phyloP scores from a whole-genome alignment of 2,329 filamentous ascomycete genomes.

The Tolypocladium sp. region DNA sequence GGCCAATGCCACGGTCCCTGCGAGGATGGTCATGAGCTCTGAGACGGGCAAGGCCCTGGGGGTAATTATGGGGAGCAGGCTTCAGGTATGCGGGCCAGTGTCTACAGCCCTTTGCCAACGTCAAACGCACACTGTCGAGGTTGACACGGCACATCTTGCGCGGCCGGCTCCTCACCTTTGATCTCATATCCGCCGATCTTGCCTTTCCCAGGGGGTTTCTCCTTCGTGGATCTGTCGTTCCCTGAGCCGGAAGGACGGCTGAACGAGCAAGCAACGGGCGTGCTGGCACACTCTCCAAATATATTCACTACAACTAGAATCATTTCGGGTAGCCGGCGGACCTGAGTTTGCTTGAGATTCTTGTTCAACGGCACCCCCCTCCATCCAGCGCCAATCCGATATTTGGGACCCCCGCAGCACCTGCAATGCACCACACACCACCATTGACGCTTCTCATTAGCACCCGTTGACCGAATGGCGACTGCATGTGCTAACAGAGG shows the following conservation, averaged over 20 bases:
- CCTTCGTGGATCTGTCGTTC: neutral
- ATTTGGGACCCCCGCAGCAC: neutral
- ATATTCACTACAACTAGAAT: neutral
- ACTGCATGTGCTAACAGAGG: constrained; percentile 1
- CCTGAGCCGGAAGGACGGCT: neutral
- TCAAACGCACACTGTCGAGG: neutral
- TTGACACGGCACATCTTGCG: neutral
- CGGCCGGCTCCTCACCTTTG: neutral
- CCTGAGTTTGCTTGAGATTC: neutral
- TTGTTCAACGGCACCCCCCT: neutral
- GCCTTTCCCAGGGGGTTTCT: neutral
- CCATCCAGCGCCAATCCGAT: neutral
- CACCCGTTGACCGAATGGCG: neutral
- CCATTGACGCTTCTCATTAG: neutral
- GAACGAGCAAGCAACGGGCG: neutral
- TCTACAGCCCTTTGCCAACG: neutral
- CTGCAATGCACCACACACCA: neutral
- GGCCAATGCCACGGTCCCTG: neutral
- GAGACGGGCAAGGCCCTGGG: neutral
- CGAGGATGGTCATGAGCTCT: neutral
- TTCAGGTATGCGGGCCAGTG: neutral
- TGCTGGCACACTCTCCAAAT: neutral
- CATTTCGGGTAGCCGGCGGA: neutral
- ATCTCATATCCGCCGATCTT: neutral
- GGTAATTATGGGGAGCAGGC: neutral